Percentiles rank a stretch among this genome's conserved stretches.
Conservation (phyloP, 2,329 filamentous ascomycete species). For the Ophiognomonia clavigignenti-juglandacearum region DNA sequence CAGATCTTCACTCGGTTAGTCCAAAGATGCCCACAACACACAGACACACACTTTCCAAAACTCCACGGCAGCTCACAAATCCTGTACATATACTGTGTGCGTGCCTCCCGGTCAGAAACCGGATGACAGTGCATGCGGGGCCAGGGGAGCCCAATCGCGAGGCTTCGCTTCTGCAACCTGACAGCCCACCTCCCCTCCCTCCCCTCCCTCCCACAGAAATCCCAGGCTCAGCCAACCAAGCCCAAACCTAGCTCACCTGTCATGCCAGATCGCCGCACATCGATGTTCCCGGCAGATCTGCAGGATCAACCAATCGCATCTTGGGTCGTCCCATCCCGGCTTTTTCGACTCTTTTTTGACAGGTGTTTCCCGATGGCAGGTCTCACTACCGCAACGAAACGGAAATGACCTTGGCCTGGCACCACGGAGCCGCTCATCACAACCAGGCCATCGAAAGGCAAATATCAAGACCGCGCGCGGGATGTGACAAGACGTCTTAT, state of each 20-base stretch:
- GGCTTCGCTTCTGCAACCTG: constrained; percentile 15
- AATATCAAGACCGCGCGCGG: too few species aligned
- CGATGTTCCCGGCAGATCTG: constrained; percentile 18
- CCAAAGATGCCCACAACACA: too few species aligned
- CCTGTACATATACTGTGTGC: background rate
- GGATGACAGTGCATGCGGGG: constrained; percentile 16
- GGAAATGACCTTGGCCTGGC: too few species aligned
- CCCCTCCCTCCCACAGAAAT: too few species aligned
- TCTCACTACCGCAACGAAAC: background rate
- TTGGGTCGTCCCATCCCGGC: constrained; percentile 3
- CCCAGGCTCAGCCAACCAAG: too few species aligned
- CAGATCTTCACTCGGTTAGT: constrained; percentile 16
- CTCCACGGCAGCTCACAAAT: too few species aligned
- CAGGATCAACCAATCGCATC: constrained; percentile 15
- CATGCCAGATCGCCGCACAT: constrained; percentile 17
- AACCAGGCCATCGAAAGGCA: too few species aligned
- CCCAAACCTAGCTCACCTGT: too few species aligned
- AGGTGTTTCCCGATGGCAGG: constrained; percentile 2
- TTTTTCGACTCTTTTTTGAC: constrained; percentile 1
- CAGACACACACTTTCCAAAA: too few species aligned
- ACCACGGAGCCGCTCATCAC: too few species aligned
- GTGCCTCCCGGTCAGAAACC: constrained; percentile 14
- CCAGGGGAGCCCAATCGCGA: constrained; percentile 15
- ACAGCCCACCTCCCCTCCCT: constrained; percentile 12
- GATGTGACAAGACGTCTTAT: too few species aligned